Conservation (phyloP, 805 yeast genomes). For the Candida coquimbonensis region DNA sequence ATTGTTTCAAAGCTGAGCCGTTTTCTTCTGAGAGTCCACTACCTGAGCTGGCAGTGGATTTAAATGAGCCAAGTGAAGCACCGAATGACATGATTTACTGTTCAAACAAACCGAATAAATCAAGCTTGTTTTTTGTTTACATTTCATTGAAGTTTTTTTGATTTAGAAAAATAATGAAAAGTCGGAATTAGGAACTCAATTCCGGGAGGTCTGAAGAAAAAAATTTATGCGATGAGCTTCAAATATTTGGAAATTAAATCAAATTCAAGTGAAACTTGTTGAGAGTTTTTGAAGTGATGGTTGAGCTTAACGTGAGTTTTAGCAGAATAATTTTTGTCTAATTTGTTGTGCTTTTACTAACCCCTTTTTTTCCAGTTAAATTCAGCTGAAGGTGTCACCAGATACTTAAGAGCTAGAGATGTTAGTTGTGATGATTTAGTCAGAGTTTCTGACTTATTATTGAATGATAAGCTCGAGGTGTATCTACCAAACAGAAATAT, state of each 20-base stretch:
- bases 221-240: conserved; percentile 3
- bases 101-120: not conserved
- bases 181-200: not conserved
- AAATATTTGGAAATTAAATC: no score
- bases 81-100: not conserved
- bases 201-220: not conserved
- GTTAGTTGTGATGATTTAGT: conserved; percentile 37
- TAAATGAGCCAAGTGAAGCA: not conserved
- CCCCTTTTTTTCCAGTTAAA: conserved; percentile 5
- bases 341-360: not conserved
- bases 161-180: no score
- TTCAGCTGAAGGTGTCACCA: conserved; percentile 46
- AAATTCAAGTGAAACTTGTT: no score
- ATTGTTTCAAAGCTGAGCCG: not conserved
- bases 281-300: not conserved
- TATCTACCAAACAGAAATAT: conserved; percentile 48
- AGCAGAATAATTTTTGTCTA: not conserved
- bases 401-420: conserved; percentile 48
- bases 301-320: not conserved
- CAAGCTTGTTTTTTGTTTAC: not conserved
- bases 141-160: conserved; percentile 1
- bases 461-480: conserved; percentile 28
- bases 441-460: conserved; percentile 25
- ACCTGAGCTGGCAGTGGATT: not conserved
- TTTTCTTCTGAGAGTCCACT: not conserved